phyloP scores from a whole-genome alignment of 768 basidiomycete genomes.

The Suillus luteus region DNA sequence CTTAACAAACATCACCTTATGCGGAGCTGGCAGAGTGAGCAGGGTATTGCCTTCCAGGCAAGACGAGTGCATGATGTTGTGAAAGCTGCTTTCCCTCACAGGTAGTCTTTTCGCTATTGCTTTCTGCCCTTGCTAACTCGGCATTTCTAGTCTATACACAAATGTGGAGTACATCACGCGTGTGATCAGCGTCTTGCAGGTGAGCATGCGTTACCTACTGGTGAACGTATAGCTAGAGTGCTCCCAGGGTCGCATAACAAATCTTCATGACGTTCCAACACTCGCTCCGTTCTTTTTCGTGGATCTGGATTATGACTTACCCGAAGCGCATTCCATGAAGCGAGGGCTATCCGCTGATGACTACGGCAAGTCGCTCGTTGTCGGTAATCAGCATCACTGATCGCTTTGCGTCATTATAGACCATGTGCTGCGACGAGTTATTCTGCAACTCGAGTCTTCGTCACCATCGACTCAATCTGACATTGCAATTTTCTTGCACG shows the following conservation, averaged over 20 bases:
- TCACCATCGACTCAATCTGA: constrained; percentile 18
- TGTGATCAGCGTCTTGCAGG: constrained; percentile 65
- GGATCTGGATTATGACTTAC: constrained; percentile 57
- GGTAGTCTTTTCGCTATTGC: constrained; percentile 37
- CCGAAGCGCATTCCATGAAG: constrained; percentile 58
- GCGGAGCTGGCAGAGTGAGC: constrained; percentile 49
- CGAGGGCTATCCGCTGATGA: constrained; percentile 41
- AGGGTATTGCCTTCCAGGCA: constrained; percentile 56
- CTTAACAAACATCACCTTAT: constrained; percentile 87
- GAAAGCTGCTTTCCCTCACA: constrained; percentile 58
- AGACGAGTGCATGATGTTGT: constrained; percentile 52
- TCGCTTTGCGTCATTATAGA: constrained; percentile 7
- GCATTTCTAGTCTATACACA: constrained; percentile 44
- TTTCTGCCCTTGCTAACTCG: not conserved
- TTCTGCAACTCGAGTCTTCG: constrained; percentile 3
- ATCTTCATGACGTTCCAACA: constrained; percentile 67
- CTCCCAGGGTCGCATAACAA: constrained; percentile 65
- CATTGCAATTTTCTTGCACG: constrained; percentile 43
- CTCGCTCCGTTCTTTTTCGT: constrained; percentile 80
- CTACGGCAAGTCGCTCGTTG: constrained; percentile 43
- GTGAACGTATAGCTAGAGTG: constrained; percentile 1
- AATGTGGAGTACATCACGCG: constrained; percentile 59
- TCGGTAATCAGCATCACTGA: constrained; percentile 5
- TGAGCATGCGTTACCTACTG: constrained; percentile 22
- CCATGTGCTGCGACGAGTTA: constrained; percentile 8